A percentile compares a stretch with the other conserved stretches of the same genome.
Conservation (phyloP, 2,329 filamentous ascomycete genomes). For the Monosporascus sp. region DNA sequence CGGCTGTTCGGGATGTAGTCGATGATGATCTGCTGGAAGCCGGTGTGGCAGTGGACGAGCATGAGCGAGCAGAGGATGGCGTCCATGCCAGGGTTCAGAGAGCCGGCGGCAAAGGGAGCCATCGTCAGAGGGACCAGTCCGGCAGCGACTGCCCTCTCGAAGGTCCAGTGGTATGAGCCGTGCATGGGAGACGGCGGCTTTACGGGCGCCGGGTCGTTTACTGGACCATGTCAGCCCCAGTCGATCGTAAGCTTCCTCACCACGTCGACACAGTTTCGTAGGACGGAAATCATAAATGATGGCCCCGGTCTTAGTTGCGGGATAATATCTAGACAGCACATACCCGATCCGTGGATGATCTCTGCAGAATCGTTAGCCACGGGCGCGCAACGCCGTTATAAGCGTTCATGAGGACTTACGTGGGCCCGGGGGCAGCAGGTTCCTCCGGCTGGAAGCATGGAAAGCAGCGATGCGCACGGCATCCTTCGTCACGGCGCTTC, state of each 20-base stretch:
- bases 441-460: constrained; percentile 72
- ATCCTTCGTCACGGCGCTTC: constrained; percentile 26
- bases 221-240: constrained; percentile 35
- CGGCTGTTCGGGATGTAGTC: constrained; percentile 80
- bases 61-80: constrained; percentile 77
- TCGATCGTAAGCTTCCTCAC: constrained; percentile 1
- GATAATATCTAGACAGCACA: constrained; percentile 14
- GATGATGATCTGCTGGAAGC: constrained; percentile 83
- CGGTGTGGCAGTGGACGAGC: constrained; percentile 91
- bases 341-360: constrained; percentile 70
- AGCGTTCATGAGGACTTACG: constrained; percentile 51
- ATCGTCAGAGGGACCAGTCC: constrained; percentile 82
- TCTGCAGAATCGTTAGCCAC: constrained; percentile 52
- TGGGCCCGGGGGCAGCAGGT: constrained; percentile 76
- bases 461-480: constrained; percentile 66
- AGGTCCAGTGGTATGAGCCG: constrained; percentile 98
- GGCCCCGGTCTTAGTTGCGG: neutral
- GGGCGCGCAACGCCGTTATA: neutral
- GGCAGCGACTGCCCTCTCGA: constrained; percentile 79
- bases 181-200: constrained; percentile 69
- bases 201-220: constrained; percentile 80
- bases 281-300: neutral
- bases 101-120: constrained; percentile 86
- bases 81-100: constrained; percentile 83
- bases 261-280: neutral